Evolutionary conservation across 108 stramenopile species (phyloP).

Genomic region (Cyclotella cryptica): DNA sequence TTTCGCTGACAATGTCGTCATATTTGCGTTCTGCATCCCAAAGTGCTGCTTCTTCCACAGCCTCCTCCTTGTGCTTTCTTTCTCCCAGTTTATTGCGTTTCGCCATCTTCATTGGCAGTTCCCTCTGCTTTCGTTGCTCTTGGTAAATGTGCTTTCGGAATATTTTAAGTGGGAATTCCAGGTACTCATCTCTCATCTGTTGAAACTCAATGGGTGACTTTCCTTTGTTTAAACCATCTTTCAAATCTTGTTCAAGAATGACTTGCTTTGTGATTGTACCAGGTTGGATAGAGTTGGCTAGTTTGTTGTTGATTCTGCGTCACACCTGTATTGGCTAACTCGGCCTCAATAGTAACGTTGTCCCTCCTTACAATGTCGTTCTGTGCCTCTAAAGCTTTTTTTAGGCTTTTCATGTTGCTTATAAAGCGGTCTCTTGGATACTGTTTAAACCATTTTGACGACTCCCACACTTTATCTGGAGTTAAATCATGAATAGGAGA

Average conservation of each 20-base stretch:
- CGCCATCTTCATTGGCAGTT: background rate
- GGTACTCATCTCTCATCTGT: background rate
- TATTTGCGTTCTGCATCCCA: background rate
- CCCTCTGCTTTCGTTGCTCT: background rate
- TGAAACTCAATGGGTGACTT: background rate
- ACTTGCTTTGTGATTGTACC: background rate
- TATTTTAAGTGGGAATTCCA: background rate
- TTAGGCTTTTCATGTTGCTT: background rate
- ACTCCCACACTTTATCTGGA: background rate
- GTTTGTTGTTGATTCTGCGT: no score
- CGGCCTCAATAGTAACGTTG: background rate
- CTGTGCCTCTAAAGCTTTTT: background rate
- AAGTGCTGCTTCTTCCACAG: background rate
- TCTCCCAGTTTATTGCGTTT: background rate
- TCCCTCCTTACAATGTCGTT: background rate
- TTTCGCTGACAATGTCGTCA: no score
- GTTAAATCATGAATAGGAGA: background rate
- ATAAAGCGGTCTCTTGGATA: background rate
- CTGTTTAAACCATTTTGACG: background rate
- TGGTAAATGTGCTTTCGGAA: background rate
- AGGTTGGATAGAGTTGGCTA: background rate
- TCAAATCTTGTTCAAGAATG: background rate
- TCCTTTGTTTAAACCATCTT: background rate
- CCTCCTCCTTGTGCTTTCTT: background rate
- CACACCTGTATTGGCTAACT: background rate